phyloP scores from a whole-genome alignment of 2,329 filamentous ascomycete genomes.

The Mycocentrospora acerina region DNA sequence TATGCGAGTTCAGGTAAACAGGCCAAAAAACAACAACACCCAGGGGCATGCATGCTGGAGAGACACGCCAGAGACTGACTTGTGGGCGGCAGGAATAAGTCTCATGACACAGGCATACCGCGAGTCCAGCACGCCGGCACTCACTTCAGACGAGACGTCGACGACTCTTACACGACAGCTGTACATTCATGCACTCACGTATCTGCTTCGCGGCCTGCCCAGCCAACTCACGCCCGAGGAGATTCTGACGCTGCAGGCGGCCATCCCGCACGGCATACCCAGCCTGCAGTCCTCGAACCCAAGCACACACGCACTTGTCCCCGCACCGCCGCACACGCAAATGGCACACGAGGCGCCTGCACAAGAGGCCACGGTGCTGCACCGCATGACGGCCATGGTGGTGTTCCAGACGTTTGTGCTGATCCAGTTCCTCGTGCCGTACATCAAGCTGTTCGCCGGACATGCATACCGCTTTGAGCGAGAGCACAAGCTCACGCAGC shows the following conservation, averaged over 20 bases:
- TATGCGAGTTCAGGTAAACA: conserved; percentile 53
- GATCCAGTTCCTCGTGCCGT: conserved; percentile 62
- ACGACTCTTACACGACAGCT: conserved; percentile 59
- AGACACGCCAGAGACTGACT: too few species aligned
- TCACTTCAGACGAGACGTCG: conserved; percentile 36
- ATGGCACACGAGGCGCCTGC: conserved; percentile 7
- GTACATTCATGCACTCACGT: conserved; percentile 65
- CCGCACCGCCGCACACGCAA: conserved; percentile 8
- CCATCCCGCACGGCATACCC: conserved; percentile 47
- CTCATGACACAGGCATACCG: conserved; percentile 50
- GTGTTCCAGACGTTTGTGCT: conserved; percentile 63
- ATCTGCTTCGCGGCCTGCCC: conserved; percentile 65
- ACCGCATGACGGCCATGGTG: conserved; percentile 57
- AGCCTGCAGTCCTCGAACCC: conserved; percentile 11
- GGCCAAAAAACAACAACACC: too few species aligned
- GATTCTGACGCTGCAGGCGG: conserved; percentile 52
- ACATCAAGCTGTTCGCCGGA: conserved; percentile 57
- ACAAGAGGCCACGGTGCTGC: conserved; percentile 54
- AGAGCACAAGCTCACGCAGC: conserved; percentile 64
- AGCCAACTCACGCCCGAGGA: conserved; percentile 59
- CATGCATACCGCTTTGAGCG: conserved; percentile 64
- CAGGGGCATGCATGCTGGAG: too few species aligned
- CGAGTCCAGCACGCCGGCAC: conserved; percentile 44
- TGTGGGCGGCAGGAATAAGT: conserved; percentile 46
- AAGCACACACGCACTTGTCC: conserved; percentile 18